Evolutionary conservation across 2,329 filamentous ascomycete genomes (phyloP).

Genomic region (Cytospora paraplurivora): DNA sequence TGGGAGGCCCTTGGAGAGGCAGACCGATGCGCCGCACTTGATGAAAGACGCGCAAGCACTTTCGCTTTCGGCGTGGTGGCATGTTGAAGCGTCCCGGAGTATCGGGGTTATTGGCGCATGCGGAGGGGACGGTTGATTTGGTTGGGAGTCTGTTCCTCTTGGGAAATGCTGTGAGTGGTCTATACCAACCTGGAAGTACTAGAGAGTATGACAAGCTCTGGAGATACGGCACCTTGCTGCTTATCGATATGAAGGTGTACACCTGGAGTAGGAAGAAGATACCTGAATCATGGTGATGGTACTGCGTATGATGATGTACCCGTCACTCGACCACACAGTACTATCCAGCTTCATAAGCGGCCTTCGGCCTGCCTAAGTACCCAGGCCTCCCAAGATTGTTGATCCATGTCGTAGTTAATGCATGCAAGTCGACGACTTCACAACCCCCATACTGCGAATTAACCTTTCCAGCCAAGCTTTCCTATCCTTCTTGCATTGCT

Average conservation of each 20-base stretch:
- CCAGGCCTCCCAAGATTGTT: constrained; percentile 3
- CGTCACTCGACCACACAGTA: background rate
- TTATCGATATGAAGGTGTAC: background rate
- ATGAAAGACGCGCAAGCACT: background rate
- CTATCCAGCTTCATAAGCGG: background rate
- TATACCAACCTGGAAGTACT: background rate
- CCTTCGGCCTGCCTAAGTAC: background rate
- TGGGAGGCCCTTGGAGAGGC: background rate
- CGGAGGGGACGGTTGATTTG: background rate
- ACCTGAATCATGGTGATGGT: background rate
- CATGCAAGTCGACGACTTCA: constrained; percentile 7
- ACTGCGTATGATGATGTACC: background rate
- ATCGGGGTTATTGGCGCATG: background rate
- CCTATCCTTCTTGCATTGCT: constrained; percentile 9
- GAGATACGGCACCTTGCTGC: background rate
- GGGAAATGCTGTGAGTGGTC: background rate
- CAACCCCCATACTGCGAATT: background rate
- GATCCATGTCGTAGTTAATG: background rate
- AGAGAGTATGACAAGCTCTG: background rate
- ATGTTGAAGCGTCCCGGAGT: background rate
- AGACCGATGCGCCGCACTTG: background rate
- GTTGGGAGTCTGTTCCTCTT: background rate
- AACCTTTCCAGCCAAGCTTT: constrained; percentile 6
- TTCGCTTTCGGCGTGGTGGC: background rate
- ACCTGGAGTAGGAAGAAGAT: background rate